Evolutionary conservation across 2,329 filamentous ascomycete species (phyloP), one percentile per base, ranked within the genome.

Genomic region (Emmonsia crescens): DNA sequence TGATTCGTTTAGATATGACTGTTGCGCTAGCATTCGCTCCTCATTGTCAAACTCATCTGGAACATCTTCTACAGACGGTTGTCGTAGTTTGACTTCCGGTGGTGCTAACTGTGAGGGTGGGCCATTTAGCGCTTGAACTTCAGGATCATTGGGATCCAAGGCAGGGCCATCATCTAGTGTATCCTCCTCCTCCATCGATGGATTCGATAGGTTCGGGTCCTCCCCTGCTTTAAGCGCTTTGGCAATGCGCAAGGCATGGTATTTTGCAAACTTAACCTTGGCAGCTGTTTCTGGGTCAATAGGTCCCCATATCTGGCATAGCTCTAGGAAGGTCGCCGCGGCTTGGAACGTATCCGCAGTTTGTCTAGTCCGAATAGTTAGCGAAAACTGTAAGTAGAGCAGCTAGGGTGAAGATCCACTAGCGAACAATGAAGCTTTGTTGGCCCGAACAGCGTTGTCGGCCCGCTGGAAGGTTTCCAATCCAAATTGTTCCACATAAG

Each of bases 241-340:
- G 19, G 89, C 81, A 70, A 99, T 99, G 62, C 94, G 85, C 42
- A 93, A 79, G 1, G 93, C 92, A 73, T 97, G 95, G 82, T 90
- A 99, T 75, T 97, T 99, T 49, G 93, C 91, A 72, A 90, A 99
- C 74, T 95, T 96, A 76, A 93, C 91, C 79, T 96, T 97, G 60
- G 91, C 84, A 46, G 85, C 81, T 24, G 87, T 85, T 70, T 97
- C 91, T 0, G 83, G 76, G 40, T 96, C 89, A 12, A 87, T 78
- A 0, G 83, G 76, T 5, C 85, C 87, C 91, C 93, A 99, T 69
- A 96, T 88, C 65, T 87, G 87, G 61, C 90, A 83, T 5, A 97
- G 80, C 67, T 96, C 91, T 70, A 97, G 86, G 74, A 99, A 97
- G 0, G 91, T 96, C 0, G 90, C 87, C 0, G 94, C 90, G 1